phyloP scores from a whole-genome alignment of 768 basidiomycete species.

The Naganishia kalamii region DNA sequence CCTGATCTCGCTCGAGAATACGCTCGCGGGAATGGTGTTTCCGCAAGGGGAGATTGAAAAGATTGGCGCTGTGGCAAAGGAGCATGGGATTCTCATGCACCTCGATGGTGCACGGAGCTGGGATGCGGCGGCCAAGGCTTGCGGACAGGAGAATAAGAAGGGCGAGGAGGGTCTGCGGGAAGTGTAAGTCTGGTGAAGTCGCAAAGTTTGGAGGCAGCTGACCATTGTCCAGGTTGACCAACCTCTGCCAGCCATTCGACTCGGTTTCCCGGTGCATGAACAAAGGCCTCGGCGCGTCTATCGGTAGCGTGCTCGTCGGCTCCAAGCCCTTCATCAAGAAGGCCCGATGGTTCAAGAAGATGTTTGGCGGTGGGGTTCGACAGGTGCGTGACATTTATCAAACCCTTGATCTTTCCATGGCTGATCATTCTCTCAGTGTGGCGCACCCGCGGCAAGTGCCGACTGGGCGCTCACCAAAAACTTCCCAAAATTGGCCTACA shows the following conservation, averaged over 20 bases:
- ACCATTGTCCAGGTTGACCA: conserved; percentile 52
- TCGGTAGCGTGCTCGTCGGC: conserved; percentile 73
- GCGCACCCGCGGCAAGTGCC: conserved; percentile 70
- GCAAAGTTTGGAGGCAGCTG: neutral
- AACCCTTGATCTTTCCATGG: neutral
- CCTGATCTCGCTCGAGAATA: conserved; percentile 85
- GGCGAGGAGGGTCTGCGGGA: conserved; percentile 33
- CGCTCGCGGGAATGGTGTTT: conserved; percentile 82
- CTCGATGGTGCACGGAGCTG: conserved; percentile 81
- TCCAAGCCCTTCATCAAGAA: conserved; percentile 63
- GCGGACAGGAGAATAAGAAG: conserved; percentile 29
- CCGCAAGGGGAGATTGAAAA: conserved; percentile 80
- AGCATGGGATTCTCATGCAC: conserved; percentile 71
- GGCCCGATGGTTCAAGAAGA: conserved; percentile 86
- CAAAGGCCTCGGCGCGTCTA: conserved; percentile 74
- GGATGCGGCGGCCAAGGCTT: conserved; percentile 71
- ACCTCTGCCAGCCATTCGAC: conserved; percentile 82
- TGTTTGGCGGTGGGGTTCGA: conserved; percentile 91
- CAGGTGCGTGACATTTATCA: conserved; percentile 39
- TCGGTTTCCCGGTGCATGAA: conserved; percentile 87
- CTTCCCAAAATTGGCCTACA: conserved; percentile 64
- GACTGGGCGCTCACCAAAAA: conserved; percentile 83
- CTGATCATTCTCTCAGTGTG: conserved; percentile 54
- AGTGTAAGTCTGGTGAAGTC: conserved; percentile 33
- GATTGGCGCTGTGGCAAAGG: conserved; percentile 69